These are phyloP conservation scores for Whalleya microplaca DNA, from an alignment of 2,329 filamentous ascomycete genomes.

Conservation along the genomic window DNA sequence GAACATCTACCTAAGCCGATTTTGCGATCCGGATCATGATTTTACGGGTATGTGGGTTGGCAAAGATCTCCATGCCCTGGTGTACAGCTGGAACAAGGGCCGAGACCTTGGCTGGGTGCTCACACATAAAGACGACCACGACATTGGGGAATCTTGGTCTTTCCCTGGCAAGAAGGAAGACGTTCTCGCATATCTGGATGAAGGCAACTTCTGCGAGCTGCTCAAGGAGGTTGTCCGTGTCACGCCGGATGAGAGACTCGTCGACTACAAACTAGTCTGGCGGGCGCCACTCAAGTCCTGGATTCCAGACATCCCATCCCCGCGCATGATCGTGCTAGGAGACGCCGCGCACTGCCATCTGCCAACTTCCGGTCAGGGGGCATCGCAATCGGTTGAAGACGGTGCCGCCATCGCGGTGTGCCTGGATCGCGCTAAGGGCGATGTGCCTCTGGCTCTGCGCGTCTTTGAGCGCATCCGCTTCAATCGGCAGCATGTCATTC, in stretches of 20 bases:
- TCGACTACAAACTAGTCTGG: conserved; percentile 30
- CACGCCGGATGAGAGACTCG: neutral
- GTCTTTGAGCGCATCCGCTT: too few relatives aligned
- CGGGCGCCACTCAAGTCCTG: too few relatives aligned
- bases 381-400: too few relatives aligned
- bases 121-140: conserved; percentile 42
- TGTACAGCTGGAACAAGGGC: conserved; percentile 3
- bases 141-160: conserved; percentile 47
- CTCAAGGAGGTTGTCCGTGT: conserved; percentile 38
- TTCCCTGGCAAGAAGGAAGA: conserved; percentile 43
- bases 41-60: conserved; percentile 4
- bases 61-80: neutral
- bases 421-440: too few relatives aligned
- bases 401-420: too few relatives aligned
- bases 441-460: too few relatives aligned
- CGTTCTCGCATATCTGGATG: conserved; percentile 39
- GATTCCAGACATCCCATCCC: too few relatives aligned
- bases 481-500: too few relatives aligned
- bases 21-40: conserved; percentile 1
- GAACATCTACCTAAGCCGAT: neutral
- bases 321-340: too few relatives aligned
- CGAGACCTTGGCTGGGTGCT: conserved; percentile 10
- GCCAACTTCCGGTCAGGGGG: too few relatives aligned
- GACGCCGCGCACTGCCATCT: too few relatives aligned
- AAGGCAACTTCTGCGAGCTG: conserved; percentile 31